phyloP scores from a whole-genome alignment of 371 early-diverging fungal species.

The Funneliformis caledonium region DNA sequence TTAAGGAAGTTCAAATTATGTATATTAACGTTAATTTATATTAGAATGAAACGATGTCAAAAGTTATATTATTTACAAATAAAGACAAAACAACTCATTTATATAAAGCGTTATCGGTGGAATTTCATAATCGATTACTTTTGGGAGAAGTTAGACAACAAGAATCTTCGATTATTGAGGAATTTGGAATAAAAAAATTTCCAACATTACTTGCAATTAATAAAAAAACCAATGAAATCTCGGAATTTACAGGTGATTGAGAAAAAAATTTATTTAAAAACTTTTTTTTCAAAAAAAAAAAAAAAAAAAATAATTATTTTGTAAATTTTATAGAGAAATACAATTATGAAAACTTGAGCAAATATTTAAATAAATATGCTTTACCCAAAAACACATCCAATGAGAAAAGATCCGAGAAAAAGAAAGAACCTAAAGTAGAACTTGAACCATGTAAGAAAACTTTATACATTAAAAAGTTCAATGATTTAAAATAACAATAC shows the following conservation, averaged over 20 bases:
- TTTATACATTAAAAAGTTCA: not conserved
- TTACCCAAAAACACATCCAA: conserved; percentile 45
- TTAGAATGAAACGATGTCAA: conserved; percentile 45
- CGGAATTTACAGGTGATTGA: conserved; percentile 51
- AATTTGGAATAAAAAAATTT: conserved; percentile 61
- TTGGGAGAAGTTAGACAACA: conserved; percentile 76
- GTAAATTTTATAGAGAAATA: conserved; percentile 54
- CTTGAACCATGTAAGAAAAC: conserved; percentile 41
- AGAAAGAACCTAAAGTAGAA: conserved; percentile 29
- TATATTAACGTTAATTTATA: not conserved
- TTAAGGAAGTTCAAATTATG: not conserved
- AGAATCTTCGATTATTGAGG: conserved; percentile 54
- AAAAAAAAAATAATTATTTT: conserved; percentile 4
- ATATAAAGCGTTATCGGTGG: conserved; percentile 84
- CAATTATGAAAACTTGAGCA: conserved; percentile 59
- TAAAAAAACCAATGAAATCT: conserved; percentile 46
- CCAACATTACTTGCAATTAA: conserved; percentile 72
- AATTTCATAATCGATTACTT: conserved; percentile 67
- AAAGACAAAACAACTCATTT: conserved; percentile 76
- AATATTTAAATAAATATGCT: conserved; percentile 65
- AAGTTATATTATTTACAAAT: conserved; percentile 79
- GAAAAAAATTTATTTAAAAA: conserved; percentile 44
- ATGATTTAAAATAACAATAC: not conserved
- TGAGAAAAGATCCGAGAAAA: conserved; percentile 7
- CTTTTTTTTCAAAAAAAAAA: not conserved